A percentile compares a stretch with the other conserved stretches of the same genome.
Evolutionary conservation across 2,329 filamentous ascomycete genomes (phyloP).

Genomic region (Penicillium sp.): DNA sequence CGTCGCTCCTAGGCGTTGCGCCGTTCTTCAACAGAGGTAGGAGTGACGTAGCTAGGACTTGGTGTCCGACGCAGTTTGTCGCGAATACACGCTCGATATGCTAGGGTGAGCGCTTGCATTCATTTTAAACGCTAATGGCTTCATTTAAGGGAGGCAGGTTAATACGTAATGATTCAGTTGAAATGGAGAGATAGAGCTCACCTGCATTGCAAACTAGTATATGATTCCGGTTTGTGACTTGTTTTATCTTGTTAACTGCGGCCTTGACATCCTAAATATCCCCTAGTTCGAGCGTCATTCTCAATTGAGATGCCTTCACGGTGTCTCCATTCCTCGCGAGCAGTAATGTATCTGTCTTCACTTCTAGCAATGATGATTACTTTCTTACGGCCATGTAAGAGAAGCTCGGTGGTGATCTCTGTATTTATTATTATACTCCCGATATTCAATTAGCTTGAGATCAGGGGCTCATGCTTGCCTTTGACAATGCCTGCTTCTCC

Average conservation of each 20-base stretch:
- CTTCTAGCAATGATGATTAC: conserved; percentile 31
- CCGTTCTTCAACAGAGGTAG: conserved; percentile 31
- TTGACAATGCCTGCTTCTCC: conserved; percentile 33
- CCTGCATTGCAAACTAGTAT: conserved; percentile 36
- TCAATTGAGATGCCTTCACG: conserved; percentile 19
- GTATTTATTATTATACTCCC: neutral
- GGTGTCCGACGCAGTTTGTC: conserved; percentile 52
- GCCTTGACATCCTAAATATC: conserved; percentile 25
- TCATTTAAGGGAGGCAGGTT: conserved; percentile 3
- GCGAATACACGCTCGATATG: conserved; percentile 51
- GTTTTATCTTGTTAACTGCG: conserved; percentile 22
- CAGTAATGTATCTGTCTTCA: conserved; percentile 21
- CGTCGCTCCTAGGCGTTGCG: conserved; percentile 31
- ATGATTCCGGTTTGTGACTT: conserved; percentile 26
- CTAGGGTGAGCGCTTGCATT: conserved; percentile 31
- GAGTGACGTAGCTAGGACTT: conserved; percentile 51
- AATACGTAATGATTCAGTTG: neutral
- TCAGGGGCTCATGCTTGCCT: conserved; percentile 10
- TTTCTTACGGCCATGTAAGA: conserved; percentile 30
- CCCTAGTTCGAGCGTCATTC: conserved; percentile 15
- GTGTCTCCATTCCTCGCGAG: conserved; percentile 25
- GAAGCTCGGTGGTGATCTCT: conserved; percentile 33
- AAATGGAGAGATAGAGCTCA: conserved; percentile 6
- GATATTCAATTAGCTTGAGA: neutral
- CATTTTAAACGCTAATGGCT: conserved; percentile 16